These are phyloP conservation scores for Halophytophthora batemanensis DNA, from an alignment of 352 stramenopile genomes.

Conservation along the genomic window DNA sequence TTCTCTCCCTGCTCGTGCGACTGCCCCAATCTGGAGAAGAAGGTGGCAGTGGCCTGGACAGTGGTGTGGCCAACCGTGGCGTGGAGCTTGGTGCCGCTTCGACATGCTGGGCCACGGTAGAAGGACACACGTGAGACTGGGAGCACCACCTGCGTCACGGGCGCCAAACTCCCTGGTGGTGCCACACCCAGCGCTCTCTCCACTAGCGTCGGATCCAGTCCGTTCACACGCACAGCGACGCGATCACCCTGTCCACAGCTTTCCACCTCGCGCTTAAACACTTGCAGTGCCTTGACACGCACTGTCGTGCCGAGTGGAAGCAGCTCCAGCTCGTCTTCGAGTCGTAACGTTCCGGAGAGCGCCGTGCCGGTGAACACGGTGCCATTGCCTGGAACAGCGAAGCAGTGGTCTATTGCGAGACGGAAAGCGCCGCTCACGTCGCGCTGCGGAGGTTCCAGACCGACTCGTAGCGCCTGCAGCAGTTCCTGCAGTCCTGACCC, in stretches of 20 bases:
- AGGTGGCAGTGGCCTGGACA: constrained; percentile 59
- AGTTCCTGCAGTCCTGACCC: constrained; percentile 59
- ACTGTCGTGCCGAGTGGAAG: constrained; percentile 74
- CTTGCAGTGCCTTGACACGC: constrained; percentile 98
- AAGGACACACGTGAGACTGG: constrained; percentile 55
- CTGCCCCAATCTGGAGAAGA: constrained; percentile 38
- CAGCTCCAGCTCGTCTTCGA: constrained; percentile 95
- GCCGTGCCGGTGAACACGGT: constrained; percentile 97
- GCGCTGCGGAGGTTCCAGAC: constrained; percentile 40
- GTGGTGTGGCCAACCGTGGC: constrained; percentile 75
- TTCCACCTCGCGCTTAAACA: constrained; percentile 92
- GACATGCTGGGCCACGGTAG: constrained; percentile 41
- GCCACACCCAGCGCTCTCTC: constrained; percentile 62
- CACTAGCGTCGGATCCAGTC: constrained; percentile 52
- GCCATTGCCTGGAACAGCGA: constrained; percentile 95
- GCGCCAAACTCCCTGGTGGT: constrained; percentile 39
- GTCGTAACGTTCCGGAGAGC: constrained; percentile 77
- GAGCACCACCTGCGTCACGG: constrained; percentile 53
- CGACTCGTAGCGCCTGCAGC: constrained; percentile 26
- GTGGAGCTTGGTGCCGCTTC: constrained; percentile 72
- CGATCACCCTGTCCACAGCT: constrained; percentile 91
- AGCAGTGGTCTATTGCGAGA: constrained; percentile 98
- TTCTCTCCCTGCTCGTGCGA: not conserved
- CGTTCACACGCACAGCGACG: constrained; percentile 93
- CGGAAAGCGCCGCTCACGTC: constrained; percentile 74